Base-by-base conservation (phyloP, 176 grass and related monocot species). In the Oryza rufipogon region DNA sequence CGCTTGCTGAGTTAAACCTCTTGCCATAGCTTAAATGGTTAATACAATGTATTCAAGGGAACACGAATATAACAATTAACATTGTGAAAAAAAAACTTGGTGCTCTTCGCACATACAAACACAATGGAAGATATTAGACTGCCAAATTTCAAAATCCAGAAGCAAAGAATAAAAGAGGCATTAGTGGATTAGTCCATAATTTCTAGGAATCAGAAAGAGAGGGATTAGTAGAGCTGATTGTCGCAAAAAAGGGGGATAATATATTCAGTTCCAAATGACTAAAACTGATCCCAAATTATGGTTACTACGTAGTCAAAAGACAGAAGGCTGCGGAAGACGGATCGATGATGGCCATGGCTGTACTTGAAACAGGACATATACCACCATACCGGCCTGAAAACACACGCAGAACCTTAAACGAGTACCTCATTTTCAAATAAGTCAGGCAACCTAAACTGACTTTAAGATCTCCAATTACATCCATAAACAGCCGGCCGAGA, bases 401-500 rank as follows among this genome's bases (percentile, higher is more conserved):
- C 38, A 26, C 36, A 61, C 54, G 74, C 79, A 70, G 69, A 73
- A 49, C 51, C 69, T 34, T 52, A 80, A 75, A 87, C 60, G 74
- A 78, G 52, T 80, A 74, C 2, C 80, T 47, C 75, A 73, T 49
- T 87, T 87, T 42, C 74, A 79, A 87, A 83, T 48, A 83, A 87
- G 79, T 67, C 63, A 51, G 49, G 63, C 69, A 84, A 70, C 84
- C 84, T 87, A 90, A 75, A 75, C 64, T 70, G 75, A 90, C 71
- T 87, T 75, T 90, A 83, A 86, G 73, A 71, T 87, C 89, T 87
- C 41, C 89, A 19, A 74, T 80, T 87, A 87, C 89, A 84, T 80
- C 75, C 51, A 80, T 67, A 75, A 82, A 82, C 73, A 78, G 79
- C 80, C 17, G 25, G 51, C 51, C 80, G 44, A 79, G 63, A 28